A percentile compares a stretch with the other conserved stretches of the same genome.
Evolutionary conservation across 768 basidiomycete genomes (phyloP).

Genomic region (Candolleomyces efflorescens): DNA sequence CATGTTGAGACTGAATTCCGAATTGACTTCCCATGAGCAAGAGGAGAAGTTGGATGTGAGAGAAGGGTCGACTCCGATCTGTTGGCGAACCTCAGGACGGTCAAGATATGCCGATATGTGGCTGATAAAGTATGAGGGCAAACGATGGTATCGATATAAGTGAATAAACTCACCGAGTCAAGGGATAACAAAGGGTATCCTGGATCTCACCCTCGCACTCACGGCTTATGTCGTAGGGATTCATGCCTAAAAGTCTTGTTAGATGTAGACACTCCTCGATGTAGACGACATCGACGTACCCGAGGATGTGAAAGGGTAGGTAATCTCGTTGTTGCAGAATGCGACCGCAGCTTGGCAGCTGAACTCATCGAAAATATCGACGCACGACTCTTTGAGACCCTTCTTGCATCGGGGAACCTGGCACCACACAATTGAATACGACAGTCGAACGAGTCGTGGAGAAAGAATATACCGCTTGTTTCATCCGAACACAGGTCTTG

Average conservation of each 20-base stretch:
- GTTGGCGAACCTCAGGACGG: conserved; percentile 44
- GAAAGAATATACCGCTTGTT: conserved; percentile 42
- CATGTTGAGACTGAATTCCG: conserved; percentile 41
- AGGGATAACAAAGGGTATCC: conserved; percentile 56
- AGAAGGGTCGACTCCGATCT: conserved; percentile 59
- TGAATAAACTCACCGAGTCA: conserved; percentile 29
- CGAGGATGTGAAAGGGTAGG: conserved; percentile 38
- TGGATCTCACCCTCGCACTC: conserved; percentile 46
- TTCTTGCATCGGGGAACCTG: conserved; percentile 68
- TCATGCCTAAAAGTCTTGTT: conserved; percentile 29
- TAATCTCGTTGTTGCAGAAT: conserved; percentile 62
- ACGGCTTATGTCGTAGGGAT: conserved; percentile 69
- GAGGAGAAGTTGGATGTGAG: conserved; percentile 30
- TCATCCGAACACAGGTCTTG: conserved; percentile 54
- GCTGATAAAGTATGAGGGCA: conserved; percentile 26
- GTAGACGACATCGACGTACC: conserved; percentile 24
- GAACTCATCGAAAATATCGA: conserved; percentile 63
- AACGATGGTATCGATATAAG: neutral
- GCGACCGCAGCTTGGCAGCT: conserved; percentile 61
- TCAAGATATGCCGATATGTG: conserved; percentile 60
- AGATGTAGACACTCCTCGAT: neutral
- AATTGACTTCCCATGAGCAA: conserved; percentile 34
- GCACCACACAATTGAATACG: neutral
- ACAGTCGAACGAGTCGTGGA: too few species aligned
- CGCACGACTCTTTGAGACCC: conserved; percentile 52